Conservation (phyloP, 371 early-diverging fungal species). For the Smittium culicis region DNA sequence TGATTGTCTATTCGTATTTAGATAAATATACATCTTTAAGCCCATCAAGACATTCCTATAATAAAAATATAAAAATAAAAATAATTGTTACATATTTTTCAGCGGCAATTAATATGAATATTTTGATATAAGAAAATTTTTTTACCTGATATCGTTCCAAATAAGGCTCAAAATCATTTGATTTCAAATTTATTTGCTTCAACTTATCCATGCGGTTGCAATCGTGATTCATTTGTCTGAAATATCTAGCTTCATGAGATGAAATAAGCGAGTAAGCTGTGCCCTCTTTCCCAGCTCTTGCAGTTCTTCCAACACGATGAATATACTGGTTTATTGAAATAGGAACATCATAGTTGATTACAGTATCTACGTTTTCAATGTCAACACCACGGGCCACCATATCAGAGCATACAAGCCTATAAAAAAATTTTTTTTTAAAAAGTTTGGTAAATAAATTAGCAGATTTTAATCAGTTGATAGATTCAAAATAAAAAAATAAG, state of each 20-base stretch:
- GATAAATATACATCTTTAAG: background rate
- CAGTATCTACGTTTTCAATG: slow-evolving; percentile 60
- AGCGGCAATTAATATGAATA: background rate
- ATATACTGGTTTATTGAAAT: slow-evolving; percentile 78
- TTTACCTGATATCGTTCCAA: slow-evolving; percentile 14
- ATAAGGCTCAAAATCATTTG: slow-evolving; percentile 13
- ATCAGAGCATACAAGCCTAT: slow-evolving; percentile 74
- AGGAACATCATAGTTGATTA: slow-evolving; percentile 93
- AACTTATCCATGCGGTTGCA: background rate
- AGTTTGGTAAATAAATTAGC: too few relatives aligned
- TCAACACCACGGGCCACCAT: slow-evolving; percentile 93
- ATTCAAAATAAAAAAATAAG: too few relatives aligned
- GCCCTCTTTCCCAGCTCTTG: slow-evolving; percentile 86
- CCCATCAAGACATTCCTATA: background rate
- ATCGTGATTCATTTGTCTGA: background rate
- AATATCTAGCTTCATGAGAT: slow-evolving; percentile 2
- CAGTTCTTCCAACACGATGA: slow-evolving; percentile 97
- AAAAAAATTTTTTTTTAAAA: background rate
- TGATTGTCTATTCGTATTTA: too few relatives aligned
- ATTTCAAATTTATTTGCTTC: slow-evolving; percentile 29
- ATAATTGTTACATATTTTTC: too few relatives aligned
- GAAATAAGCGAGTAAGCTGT: slow-evolving; percentile 5
- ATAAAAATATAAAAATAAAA: background rate
- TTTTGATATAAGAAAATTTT: background rate
- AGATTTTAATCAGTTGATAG: too few relatives aligned